Percentiles rank a stretch among this genome's conserved stretches.
Evolutionary conservation across 2,329 filamentous ascomycete genomes (phyloP).

Genomic region (Diaporthe amygdali): DNA sequence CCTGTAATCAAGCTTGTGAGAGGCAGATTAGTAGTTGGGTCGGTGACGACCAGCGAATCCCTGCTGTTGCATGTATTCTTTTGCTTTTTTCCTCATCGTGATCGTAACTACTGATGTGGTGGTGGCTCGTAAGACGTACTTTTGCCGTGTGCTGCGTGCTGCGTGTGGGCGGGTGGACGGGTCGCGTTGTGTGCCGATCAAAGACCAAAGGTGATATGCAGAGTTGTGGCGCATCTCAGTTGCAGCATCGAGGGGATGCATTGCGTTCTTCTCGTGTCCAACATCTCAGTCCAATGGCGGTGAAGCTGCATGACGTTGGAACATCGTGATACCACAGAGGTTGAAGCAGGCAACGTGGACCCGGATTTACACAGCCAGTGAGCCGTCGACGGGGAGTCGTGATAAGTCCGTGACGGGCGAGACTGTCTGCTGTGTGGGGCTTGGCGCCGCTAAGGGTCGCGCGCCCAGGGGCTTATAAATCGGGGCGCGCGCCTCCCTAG

Average conservation of each 20-base stretch:
- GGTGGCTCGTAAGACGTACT: not conserved
- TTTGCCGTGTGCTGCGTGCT: too few species aligned
- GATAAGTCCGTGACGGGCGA: not conserved
- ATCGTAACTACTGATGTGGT: not conserved
- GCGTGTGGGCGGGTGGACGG: not conserved
- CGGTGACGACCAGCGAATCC: slow-evolving; percentile 9
- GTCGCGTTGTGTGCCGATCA: not conserved
- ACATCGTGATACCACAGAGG: not conserved
- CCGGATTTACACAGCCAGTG: slow-evolving; percentile 1
- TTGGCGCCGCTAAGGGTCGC: not conserved
- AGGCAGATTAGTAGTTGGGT: slow-evolving; percentile 16
- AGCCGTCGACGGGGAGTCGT: not conserved
- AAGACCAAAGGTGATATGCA: not conserved
- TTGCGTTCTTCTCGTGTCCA: not conserved
- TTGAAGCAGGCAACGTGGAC: not conserved
- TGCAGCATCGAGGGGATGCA: not conserved
- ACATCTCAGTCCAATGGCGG: not conserved
- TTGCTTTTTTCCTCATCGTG: not conserved
- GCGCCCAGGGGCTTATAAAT: not conserved
- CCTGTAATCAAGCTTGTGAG: slow-evolving; percentile 12
- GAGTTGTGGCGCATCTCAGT: not conserved
- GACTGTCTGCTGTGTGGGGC: not conserved
- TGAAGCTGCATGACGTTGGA: not conserved
- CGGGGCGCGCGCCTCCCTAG: slow-evolving; percentile 12
- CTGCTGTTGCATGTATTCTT: slow-evolving; percentile 8